Evolutionary conservation across 305 asterid species (phyloP).

Genomic region (Fraxinus floribunda): DNA sequence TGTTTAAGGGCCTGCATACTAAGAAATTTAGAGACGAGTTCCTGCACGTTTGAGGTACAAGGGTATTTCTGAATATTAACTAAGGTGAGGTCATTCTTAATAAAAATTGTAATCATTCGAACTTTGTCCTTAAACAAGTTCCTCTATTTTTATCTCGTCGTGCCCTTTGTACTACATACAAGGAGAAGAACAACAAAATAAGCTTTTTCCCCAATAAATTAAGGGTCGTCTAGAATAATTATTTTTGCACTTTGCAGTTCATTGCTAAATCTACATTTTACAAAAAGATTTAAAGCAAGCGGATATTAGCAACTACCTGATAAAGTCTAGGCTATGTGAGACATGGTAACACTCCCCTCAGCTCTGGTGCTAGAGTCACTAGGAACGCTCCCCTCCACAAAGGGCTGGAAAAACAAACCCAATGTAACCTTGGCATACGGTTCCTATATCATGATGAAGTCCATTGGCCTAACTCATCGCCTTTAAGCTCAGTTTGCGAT

Average conservation of each 20-base stretch:
- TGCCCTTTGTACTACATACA: not conserved
- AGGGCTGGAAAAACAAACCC: not conserved
- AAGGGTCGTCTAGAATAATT: not conserved
- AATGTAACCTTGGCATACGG: not conserved
- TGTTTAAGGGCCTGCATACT: not conserved
- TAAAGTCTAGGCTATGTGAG: not conserved
- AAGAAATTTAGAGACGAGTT: not conserved
- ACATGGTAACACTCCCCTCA: not conserved
- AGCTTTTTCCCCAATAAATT: not conserved
- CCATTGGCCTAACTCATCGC: not conserved
- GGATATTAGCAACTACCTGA: not conserved
- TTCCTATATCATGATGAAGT: not conserved
- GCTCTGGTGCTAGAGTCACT: not conserved
- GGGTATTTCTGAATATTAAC: not conserved
- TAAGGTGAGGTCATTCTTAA: not conserved
- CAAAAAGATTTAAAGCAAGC: not conserved
- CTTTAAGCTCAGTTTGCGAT: not conserved
- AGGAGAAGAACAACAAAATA: not conserved
- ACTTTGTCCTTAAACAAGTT: not conserved
- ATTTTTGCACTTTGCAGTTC: not conserved
- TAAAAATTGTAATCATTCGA: not conserved
- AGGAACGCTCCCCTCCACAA: not conserved
- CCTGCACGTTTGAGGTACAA: not conserved
- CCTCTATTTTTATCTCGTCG: not conserved
- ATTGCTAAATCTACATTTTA: not conserved